phyloP scores from a whole-genome alignment of 208 protist genomes.

The Blechomonas ayalai region DNA sequence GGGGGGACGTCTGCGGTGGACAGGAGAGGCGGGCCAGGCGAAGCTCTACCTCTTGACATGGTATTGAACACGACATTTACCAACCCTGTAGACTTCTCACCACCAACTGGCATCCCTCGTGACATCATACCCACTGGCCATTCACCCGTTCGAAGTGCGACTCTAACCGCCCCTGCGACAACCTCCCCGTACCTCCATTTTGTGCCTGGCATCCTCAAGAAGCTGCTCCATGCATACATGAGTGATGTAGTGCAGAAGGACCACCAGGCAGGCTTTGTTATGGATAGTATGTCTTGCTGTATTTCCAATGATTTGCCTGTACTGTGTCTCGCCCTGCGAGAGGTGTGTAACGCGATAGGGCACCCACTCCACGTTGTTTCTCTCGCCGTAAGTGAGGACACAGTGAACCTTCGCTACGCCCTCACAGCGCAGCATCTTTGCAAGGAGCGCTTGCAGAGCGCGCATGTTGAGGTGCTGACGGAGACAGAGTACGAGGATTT shows the following conservation, averaged over 20 bases:
- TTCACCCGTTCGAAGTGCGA: too few relatives aligned
- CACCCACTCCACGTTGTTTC: constrained; percentile 46
- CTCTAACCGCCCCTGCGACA: too few relatives aligned
- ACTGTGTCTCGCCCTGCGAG: constrained; percentile 37
- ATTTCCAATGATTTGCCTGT: constrained; percentile 37
- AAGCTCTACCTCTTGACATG: too few relatives aligned
- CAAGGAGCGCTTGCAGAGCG: constrained; percentile 17
- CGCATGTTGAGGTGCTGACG: constrained; percentile 33
- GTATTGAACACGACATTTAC: too few relatives aligned
- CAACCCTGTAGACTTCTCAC: too few relatives aligned
- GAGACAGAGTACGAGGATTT: constrained; percentile 76
- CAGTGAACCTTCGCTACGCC: constrained; percentile 38
- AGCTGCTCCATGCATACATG: constrained; percentile 3
- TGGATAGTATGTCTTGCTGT: constrained; percentile 63
- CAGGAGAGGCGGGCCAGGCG: too few relatives aligned
- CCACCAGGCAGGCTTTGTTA: constrained; percentile 23
- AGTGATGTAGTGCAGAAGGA: not conserved
- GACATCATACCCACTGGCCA: too few relatives aligned
- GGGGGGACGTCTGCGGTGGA: too few relatives aligned
- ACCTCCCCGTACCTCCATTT: not conserved
- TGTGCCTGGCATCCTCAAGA: constrained; percentile 1
- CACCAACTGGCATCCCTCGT: too few relatives aligned
- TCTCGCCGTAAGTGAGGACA: constrained; percentile 56
- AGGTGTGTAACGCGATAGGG: constrained; percentile 19
- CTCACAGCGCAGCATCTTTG: constrained; percentile 24